Conservation (phyloP, 1,139 yeast species). For the Wickerhamomyces sp. region DNA sequence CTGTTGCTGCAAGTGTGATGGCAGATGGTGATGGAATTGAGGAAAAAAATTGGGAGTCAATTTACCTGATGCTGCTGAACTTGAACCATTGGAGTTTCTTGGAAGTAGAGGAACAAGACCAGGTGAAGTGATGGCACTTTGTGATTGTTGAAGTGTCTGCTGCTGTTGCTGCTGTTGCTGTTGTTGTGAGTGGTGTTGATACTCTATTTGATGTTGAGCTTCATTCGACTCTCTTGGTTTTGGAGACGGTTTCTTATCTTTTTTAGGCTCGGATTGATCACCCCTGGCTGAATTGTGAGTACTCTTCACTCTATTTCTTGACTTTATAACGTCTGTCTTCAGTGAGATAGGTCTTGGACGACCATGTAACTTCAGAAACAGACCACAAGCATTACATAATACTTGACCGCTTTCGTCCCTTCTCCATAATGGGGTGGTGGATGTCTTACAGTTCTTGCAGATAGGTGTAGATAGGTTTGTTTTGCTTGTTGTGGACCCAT, state of each 20-base stretch:
- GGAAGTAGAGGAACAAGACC: slow-evolving; percentile 21
- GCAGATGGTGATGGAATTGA: slow-evolving; percentile 22
- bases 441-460: slow-evolving; percentile 87
- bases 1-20: slow-evolving; percentile 26
- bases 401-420: slow-evolving; percentile 92
- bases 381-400: slow-evolving; percentile 92
- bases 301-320: slow-evolving; percentile 61
- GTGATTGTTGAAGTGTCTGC: background rate
- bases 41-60: slow-evolving; percentile 17
- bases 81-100: slow-evolving; percentile 8
- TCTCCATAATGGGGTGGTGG: slow-evolving; percentile 93
- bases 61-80: slow-evolving; percentile 5
- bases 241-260: slow-evolving; percentile 3
- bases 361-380: slow-evolving; percentile 86
- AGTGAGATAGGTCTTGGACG: slow-evolving; percentile 86
- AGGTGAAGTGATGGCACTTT: slow-evolving; percentile 14
- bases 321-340: slow-evolving; percentile 87
- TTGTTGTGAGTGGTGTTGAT: background rate
- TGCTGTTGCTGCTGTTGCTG: background rate
- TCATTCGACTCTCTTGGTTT: background rate
- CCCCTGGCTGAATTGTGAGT: slow-evolving; percentile 7
- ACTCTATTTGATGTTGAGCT: background rate
- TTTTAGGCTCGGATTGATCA: slow-evolving; percentile 3
- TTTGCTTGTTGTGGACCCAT: slow-evolving; percentile 35
- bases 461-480: slow-evolving; percentile 58